phyloP scores from a whole-genome alignment of 495 filamentous ascomycete genomes.

The Cercophora sp. region DNA sequence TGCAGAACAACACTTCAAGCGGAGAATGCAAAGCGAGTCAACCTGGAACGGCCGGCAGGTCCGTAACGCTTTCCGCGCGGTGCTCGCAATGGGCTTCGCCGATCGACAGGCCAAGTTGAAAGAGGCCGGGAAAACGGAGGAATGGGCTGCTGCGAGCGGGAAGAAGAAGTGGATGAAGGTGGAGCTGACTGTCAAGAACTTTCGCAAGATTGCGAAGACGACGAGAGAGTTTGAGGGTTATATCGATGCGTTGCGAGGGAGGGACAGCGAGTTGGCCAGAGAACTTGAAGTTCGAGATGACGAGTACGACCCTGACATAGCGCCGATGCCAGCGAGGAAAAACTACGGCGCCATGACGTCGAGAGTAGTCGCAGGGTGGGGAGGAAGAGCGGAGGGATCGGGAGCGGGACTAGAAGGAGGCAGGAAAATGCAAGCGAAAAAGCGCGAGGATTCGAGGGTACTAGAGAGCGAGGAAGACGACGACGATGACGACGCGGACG shows the following conservation, averaged over 20 bases:
- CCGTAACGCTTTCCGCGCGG: constrained; percentile 41
- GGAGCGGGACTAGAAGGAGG: too few relatives aligned
- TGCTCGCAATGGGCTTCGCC: constrained; percentile 29
- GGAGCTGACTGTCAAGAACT: constrained; percentile 9
- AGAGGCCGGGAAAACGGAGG: constrained; percentile 16
- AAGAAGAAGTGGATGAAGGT: constrained; percentile 16
- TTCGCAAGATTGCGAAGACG: constrained; percentile 18
- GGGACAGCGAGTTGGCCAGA: background rate
- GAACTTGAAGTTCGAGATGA: constrained; percentile 1
- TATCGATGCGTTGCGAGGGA: constrained; percentile 8
- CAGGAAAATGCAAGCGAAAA: too few relatives aligned
- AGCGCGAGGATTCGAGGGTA: too few relatives aligned
- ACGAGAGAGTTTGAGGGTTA: constrained; percentile 21
- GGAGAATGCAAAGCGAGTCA: constrained; percentile 8
- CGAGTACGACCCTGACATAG: background rate
- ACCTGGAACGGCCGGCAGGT: constrained; percentile 46
- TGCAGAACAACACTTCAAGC: constrained; percentile 17
- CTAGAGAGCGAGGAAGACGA: background rate
- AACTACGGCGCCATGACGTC: background rate
- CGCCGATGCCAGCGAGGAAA: background rate
- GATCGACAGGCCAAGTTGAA: constrained; percentile 13
- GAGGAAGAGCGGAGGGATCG: background rate
- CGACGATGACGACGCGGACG: background rate
- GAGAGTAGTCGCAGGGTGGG: background rate
- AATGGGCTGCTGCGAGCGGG: constrained; percentile 19